These are phyloP conservation scores for Lentinula edodes DNA, from an alignment of 768 basidiomycete species.

Conservation along the genomic window DNA sequence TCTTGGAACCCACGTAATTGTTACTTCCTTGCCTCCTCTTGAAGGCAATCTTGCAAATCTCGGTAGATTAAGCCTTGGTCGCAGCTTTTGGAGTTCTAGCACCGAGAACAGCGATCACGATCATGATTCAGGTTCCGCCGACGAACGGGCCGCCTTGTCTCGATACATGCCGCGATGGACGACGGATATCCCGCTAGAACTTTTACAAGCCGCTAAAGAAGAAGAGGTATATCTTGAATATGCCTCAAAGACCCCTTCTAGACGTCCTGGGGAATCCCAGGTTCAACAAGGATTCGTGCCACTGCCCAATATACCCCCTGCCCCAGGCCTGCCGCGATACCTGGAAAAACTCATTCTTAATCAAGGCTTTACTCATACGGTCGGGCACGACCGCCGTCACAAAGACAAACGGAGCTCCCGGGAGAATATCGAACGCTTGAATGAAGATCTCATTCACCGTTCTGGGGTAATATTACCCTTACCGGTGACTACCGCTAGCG, in stretches of 20 bases:
- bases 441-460: neutral
- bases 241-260: constrained; percentile 16
- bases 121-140: neutral
- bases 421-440: constrained; percentile 8
- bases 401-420: constrained; percentile 26
- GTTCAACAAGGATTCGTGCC: constrained; percentile 34
- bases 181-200: constrained; percentile 66
- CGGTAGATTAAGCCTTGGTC: neutral
- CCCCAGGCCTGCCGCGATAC: constrained; percentile 84
- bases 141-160: constrained; percentile 3
- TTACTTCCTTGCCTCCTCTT: neutral
- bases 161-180: constrained; percentile 52
- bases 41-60: neutral
- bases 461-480: neutral
- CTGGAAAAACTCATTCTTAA: constrained; percentile 94
- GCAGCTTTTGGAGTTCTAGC: constrained; percentile 5
- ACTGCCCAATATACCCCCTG: constrained; percentile 79
- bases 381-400: neutral
- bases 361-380: neutral
- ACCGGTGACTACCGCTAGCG: constrained; percentile 15
- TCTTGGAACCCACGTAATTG: neutral
- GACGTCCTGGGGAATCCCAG: constrained; percentile 16
- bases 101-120: neutral
- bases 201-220: constrained; percentile 73
- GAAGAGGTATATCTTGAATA: constrained; percentile 70